Percentiles rank a stretch among this genome's conserved stretches.
Evolutionary conservation across 495 filamentous ascomycete genomes (phyloP).

Genomic region (Aspergillus sparsus): DNA sequence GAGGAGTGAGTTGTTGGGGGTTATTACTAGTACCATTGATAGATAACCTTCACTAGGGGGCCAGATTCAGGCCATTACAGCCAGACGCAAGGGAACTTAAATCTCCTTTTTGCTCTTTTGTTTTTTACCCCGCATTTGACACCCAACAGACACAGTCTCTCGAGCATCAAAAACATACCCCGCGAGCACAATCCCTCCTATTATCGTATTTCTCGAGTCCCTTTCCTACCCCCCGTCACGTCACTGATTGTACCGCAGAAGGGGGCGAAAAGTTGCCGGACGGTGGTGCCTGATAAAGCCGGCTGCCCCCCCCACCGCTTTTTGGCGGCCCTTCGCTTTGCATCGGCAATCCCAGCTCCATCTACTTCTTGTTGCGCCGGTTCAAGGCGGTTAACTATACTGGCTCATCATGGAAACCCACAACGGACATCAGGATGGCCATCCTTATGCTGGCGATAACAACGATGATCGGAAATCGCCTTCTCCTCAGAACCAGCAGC

Average conservation of each 20-base stretch:
- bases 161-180: not conserved
- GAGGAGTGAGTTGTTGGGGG: not conserved
- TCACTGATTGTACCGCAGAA: slow-evolving; percentile 6
- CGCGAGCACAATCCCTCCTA: not conserved
- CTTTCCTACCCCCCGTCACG: not conserved
- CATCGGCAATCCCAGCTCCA: slow-evolving; percentile 39
- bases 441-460: slow-evolving; percentile 23
- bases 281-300: slow-evolving; percentile 27
- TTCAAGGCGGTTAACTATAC: slow-evolving; percentile 13
- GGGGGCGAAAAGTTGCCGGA: slow-evolving; percentile 13
- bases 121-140: slow-evolving; percentile 22
- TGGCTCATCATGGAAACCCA: slow-evolving; percentile 25
- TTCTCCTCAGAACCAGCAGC: slow-evolving; percentile 45
- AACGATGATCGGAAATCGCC: slow-evolving; percentile 30
- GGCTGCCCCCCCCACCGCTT: slow-evolving; percentile 37
- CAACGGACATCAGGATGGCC: slow-evolving; percentile 20
- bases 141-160: not conserved
- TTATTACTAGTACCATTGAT: slow-evolving; percentile 24
- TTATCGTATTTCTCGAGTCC: slow-evolving; percentile 3
- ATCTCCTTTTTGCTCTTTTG: slow-evolving; percentile 4
- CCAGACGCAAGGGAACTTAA: slow-evolving; percentile 20
- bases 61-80: slow-evolving; percentile 1
- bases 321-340: slow-evolving; percentile 45
- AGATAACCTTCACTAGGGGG: slow-evolving; percentile 17
- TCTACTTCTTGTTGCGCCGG: slow-evolving; percentile 30